Percentiles rank a stretch among this genome's conserved stretches.
Conservation (phyloP, 108 stramenopile genomes). For the Cylindrotheca closterium region DNA sequence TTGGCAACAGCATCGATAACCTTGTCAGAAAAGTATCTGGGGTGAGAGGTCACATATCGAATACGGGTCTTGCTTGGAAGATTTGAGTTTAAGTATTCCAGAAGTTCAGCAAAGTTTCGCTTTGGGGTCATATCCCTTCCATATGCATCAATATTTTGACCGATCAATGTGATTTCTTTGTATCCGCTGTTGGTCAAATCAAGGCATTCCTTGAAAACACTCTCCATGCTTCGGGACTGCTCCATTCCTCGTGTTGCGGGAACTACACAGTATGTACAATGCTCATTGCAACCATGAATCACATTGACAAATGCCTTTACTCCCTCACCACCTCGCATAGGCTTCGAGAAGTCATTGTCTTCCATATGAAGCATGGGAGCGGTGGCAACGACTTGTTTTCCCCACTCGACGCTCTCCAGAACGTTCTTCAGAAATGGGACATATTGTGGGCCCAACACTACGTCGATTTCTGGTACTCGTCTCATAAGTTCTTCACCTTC, state of each 20-base stretch:
- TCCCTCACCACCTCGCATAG: conserved; percentile 45
- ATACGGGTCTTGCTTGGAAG: conserved; percentile 61
- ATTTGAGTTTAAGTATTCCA: conserved; percentile 71
- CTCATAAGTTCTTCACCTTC: conserved; percentile 86
- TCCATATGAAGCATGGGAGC: conserved; percentile 45
- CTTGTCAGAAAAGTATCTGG: conserved; percentile 89
- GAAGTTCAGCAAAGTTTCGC: conserved; percentile 86
- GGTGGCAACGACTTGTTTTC: conserved; percentile 74
- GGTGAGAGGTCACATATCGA: conserved; percentile 91
- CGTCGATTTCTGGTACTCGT: conserved; percentile 89
- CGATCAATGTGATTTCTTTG: conserved; percentile 88
- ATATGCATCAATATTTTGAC: conserved; percentile 96
- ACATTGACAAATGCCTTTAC: conserved; percentile 91
- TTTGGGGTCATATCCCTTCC: conserved; percentile 88
- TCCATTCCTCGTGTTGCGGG: conserved; percentile 88
- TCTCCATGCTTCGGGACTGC: conserved; percentile 85
- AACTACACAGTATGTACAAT: conserved; percentile 94
- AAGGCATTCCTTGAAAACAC: conserved; percentile 77
- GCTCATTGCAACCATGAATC: conserved; percentile 82
- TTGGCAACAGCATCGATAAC: conserved; percentile 90
- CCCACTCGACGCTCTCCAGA: conserved; percentile 57
- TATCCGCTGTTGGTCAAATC: conserved; percentile 67
- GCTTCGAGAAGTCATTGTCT: conserved; percentile 59
- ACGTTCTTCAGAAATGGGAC: conserved; percentile 66
- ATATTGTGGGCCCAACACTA: conserved; percentile 89